Percentiles rank a stretch among this genome's conserved stretches.
Conservation (phyloP, 2,329 filamentous ascomycete species). For the Escovopsis sp. region DNA sequence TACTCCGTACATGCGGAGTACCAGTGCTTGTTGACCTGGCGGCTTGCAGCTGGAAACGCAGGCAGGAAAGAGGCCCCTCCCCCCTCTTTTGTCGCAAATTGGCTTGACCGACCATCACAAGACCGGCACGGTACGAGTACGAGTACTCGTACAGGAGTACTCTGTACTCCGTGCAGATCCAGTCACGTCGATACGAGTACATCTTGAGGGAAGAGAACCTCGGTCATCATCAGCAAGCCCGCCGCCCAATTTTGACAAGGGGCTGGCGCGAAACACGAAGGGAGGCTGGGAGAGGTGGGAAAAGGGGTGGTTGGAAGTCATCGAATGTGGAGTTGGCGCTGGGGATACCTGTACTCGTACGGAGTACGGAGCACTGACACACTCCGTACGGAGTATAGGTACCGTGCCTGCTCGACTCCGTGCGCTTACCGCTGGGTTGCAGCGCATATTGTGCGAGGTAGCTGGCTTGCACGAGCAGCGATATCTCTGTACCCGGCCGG, state of each 20-base stretch:
- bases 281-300: not conserved
- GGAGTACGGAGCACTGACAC: too few species aligned
- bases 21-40: too few species aligned
- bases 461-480: not conserved
- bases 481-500: too few species aligned
- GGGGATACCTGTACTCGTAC: not conserved
- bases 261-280: not conserved
- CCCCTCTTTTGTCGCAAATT: not conserved
- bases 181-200: too few species aligned
- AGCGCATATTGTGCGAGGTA: not conserved
- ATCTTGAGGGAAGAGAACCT: too few species aligned
- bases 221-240: not conserved
- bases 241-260: not conserved
- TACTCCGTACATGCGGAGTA: too few species aligned
- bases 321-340: not conserved
- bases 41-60: too few species aligned
- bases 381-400: too few species aligned
- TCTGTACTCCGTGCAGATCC: too few species aligned
- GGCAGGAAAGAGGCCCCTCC: too few species aligned
- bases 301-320: not conserved
- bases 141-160: too few species aligned
- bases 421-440: slow-evolving; percentile 7
- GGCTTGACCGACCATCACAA: not conserved
- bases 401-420: slow-evolving; percentile 1
- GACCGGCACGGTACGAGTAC: too few species aligned